phyloP scores from a whole-genome alignment of 495 filamentous ascomycete species.

The Daldinia caldariorum region DNA sequence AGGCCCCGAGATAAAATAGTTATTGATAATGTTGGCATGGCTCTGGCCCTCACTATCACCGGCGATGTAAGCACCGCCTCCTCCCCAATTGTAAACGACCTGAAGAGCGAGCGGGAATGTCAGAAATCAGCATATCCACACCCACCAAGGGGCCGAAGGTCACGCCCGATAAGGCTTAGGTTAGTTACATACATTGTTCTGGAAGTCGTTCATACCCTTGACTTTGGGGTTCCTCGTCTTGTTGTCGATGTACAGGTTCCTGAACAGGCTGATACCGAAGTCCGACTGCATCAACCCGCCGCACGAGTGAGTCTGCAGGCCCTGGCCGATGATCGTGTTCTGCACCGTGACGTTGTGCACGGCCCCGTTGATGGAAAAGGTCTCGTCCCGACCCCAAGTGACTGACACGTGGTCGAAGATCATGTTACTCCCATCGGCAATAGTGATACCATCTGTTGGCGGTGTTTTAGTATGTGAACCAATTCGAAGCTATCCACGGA shows the following conservation, averaged over 20 bases:
- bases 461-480: neutral
- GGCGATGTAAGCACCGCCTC: slow-evolving; percentile 51
- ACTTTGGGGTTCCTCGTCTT: slow-evolving; percentile 48
- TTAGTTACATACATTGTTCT: slow-evolving; percentile 35
- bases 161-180: neutral
- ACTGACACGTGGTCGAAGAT: slow-evolving; percentile 55
- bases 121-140: neutral
- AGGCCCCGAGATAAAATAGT: slow-evolving; percentile 57
- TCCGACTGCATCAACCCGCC: slow-evolving; percentile 47
- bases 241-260: slow-evolving; percentile 57
- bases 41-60: slow-evolving; percentile 51
- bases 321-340: slow-evolving; percentile 56
- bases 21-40: slow-evolving; percentile 53
- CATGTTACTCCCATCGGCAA: slow-evolving; percentile 52
- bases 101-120: neutral
- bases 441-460: slow-evolving; percentile 48
- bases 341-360: slow-evolving; percentile 54
- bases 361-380: slow-evolving; percentile 50
- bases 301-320: slow-evolving; percentile 49
- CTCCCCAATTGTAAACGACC: slow-evolving; percentile 55
- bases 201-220: slow-evolving; percentile 46
- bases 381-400: slow-evolving; percentile 51
- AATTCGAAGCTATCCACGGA: no score
- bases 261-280: slow-evolving; percentile 46
- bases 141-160: neutral